Evolutionary conservation across 2,329 filamentous ascomycete species (phyloP), one percentile per base, ranked within the genome.

Genomic region (Immersiporthe knoxdaviesiana): DNA sequence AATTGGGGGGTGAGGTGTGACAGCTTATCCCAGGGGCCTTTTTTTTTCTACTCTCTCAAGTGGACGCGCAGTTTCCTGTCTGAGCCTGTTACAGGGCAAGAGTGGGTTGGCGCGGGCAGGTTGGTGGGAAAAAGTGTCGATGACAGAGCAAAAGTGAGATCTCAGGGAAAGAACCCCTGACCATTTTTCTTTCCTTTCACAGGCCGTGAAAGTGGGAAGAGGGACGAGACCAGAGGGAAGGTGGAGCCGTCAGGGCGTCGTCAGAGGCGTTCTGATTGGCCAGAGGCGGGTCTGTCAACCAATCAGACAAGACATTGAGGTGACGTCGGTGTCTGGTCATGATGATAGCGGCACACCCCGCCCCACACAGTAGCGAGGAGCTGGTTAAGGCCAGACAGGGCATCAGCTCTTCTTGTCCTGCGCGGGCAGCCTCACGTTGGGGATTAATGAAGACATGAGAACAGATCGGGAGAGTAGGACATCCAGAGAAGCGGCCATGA

Each of bases 71-170:
- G 44, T 21, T n/a, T 2, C 18, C 44, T n/a, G 44, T 47, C 44
- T n/a, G 44, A 47, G 44, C 44, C 44, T 47, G 44, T 47, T 21
- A n/a, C 7, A 47, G 8, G 44, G 21, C 44, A 10, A 56, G 24
- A 30, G 52, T 18, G 52, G 27, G 27, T 27, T 56, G 24, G 50
- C 52, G 24, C 14, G 52, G 14, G 14, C 52, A 24, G 52, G 52
- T 30, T 27, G 52, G 27, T 16, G 27, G 52, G 24, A 8, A 32
- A 63, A 50, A 63, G 2, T 8, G 8, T 63, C 71, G 71, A 72
- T 72, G 54, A 66, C 67, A 70, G 66, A 27, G 67, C 71, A 66
- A 72, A 72, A 69, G 41, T 44, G 35, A 69, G 71, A 72, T 72
- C 71, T 63, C 30, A 37, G 27, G 50, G 27, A n/a, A 50, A 41